A percentile compares a stretch with the other conserved stretches of the same genome.
Evolutionary conservation across 306 rosid genomes (phyloP).

Genomic region (Glycyrrhiza uralensis): DNA sequence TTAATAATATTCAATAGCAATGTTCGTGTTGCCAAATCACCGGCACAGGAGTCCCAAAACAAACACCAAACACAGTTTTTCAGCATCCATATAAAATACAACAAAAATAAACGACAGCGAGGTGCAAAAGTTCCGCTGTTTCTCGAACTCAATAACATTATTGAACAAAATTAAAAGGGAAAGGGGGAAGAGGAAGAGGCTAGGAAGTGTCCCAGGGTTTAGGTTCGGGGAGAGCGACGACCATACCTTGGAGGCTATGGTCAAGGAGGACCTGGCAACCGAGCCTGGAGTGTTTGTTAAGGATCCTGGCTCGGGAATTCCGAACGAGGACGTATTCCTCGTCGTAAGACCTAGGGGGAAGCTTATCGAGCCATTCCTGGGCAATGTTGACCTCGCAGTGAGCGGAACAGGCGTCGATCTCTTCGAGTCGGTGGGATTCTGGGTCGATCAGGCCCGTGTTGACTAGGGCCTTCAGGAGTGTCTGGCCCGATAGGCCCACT

Average conservation of each 20-base stretch:
- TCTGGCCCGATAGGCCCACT: slow-evolving; percentile 77
- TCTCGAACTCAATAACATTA: slow-evolving; percentile 6
- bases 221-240: slow-evolving; percentile 81
- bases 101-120: background rate
- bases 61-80: background rate
- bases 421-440: slow-evolving; percentile 83
- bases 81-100: background rate
- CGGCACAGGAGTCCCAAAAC: background rate
- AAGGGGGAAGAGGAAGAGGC: too few species aligned
- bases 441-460: slow-evolving; percentile 80
- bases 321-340: slow-evolving; percentile 77
- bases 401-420: slow-evolving; percentile 89
- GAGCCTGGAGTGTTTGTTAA: slow-evolving; percentile 83
- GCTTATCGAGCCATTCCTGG: slow-evolving; percentile 88
- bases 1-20: slow-evolving; percentile 17
- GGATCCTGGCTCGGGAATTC: slow-evolving; percentile 57
- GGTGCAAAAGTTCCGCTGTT: background rate
- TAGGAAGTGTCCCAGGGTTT: slow-evolving; percentile 91
- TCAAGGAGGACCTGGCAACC: slow-evolving; percentile 87
- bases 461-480: slow-evolving; percentile 70
- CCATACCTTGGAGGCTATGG: slow-evolving; percentile 91
- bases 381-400: slow-evolving; percentile 94
- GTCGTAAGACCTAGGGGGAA: slow-evolving; percentile 77
- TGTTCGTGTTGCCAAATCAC: slow-evolving; percentile 23
- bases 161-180: too few species aligned